These are phyloP conservation scores for Diaporthe humulicola DNA, from an alignment of 2,329 filamentous ascomycete genomes.

Conservation along the genomic window DNA sequence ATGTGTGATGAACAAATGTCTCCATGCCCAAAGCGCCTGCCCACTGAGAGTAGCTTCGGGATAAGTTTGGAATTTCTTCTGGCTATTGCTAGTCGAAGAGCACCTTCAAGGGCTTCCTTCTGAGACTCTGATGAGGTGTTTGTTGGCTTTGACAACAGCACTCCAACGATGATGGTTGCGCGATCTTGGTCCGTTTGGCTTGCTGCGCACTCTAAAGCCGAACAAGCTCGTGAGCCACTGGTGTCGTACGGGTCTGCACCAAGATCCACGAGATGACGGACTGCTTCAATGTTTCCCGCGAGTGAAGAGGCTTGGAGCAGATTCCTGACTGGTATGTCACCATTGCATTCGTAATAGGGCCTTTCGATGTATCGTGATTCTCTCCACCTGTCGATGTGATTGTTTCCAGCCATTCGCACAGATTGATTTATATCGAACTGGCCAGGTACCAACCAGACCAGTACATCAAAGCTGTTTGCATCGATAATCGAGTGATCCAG, in stretches of 20 bases:
- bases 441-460: neutral
- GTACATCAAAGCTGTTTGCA: neutral
- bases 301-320: neutral
- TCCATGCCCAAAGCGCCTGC: neutral
- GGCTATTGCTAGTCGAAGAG: neutral
- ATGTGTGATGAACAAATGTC: neutral
- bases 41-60: neutral
- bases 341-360: no score
- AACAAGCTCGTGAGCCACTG: rapidly evolving
- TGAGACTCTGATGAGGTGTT: neutral
- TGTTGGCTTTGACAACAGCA: neutral
- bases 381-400: no score
- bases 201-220: neutral
- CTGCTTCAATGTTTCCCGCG: neutral
- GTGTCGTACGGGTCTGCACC: neutral
- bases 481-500: neutral
- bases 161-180: neutral
- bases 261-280: neutral
- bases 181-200: rapidly evolving
- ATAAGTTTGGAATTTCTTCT: neutral
- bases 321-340: no score
- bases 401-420: no score
- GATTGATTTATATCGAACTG: neutral
- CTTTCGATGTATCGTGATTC: no score
- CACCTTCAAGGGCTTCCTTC: neutral